Evolutionary conservation across 2,329 filamentous ascomycete species (phyloP), one percentile per base, ranked within the genome.

Genomic region (Microdochium trichocladiopsis): DNA sequence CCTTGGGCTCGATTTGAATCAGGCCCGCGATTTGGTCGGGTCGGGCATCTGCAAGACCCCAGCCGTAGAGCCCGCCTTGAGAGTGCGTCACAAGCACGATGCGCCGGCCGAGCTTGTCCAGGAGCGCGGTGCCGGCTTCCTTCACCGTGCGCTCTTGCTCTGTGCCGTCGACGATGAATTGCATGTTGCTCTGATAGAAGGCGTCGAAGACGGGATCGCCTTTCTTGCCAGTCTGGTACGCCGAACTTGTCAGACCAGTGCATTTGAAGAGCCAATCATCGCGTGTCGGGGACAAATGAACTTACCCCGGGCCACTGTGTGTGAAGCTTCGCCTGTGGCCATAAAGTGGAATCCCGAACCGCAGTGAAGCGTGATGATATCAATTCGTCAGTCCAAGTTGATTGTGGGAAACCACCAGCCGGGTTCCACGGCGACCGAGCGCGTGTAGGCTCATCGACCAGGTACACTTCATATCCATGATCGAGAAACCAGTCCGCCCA

Each of bases 401-500:
- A 25, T 3, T 51, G 33, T 2, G 48, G 25, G 53, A 51, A 4
- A 53, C 51, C 1, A 37, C 50, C 12, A 64, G 58, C n/a, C 54
- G 53, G 58, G 59, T 67, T 1, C 49, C 51, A 53, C 1, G 61
- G 53, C 4, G 64, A 67, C n/a, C 68, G 63, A 18, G 65, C 66
- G 16, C 63, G 63, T 4, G 55, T 57, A 8, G 63, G 56, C 41
- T 65, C 62, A 48, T 69, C 67, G 10, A 60, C 58, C 25, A 69
- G 56, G 53, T 66, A 69, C 25, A 69, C 56, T 10, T 59, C 58
- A 51, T 68, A 63, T 2, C 65, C 65, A 4, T 60, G 45, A 4
- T 59, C 56, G 1, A 69, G 55, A 49, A 69, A 69, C 50, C 58
- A 65, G 1, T 61, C 63, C 1, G 66, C 60, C 66, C 66, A 69